Base-by-base conservation (phyloP, 2,329 filamentous ascomycete genomes). In the Fusarium aywerte region DNA sequence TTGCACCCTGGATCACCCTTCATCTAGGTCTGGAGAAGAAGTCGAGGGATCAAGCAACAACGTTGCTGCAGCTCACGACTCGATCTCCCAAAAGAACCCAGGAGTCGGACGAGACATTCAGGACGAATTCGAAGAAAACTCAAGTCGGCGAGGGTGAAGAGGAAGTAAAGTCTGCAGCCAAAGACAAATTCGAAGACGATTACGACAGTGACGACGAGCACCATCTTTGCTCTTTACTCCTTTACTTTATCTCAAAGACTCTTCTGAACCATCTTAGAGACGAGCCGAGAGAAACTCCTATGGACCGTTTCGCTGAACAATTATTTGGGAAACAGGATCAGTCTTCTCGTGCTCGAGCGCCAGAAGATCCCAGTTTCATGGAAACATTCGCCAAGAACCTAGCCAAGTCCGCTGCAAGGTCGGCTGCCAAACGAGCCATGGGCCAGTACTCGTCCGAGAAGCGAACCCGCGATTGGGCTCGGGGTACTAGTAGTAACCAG, bases 281-380 rank as follows among this genome's bases (percentile, higher is more conserved):
- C 36, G 31, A 45, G 2, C 33, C 38, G 7, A 38, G 55, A 18
- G 45, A 53, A 11, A 23, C 20, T 10, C 31, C 32, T 13, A 73
- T 73, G 71, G 70, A 73, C 16, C 65, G 65, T 16, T 70, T 73
- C 50, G 60, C 71, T 16, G 65, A 73, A 20, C 71, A 73, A 15
- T 32, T 73, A 36, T 68, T 73, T 36, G 69, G 69, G 20, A 52
- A 68, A 4, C 65, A 67, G 31, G 53, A 57, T n/a, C 61, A 47
- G 20, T 32, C 60, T 35, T 56, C 65, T 12, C 55, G 61, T 4
- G 44, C 64, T 25, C 53, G 58, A 13, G 55, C 51, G 12, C 56
- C 52, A 21, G 64, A 73, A 9, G 52, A 58, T 12, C 42, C 53
- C n/a, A 69, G 70, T 45, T 69, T 73, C 42, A 59, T 70, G 53